phyloP scores from a whole-genome alignment of 257 asterid genomes.

The Paulownia fortunei region DNA sequence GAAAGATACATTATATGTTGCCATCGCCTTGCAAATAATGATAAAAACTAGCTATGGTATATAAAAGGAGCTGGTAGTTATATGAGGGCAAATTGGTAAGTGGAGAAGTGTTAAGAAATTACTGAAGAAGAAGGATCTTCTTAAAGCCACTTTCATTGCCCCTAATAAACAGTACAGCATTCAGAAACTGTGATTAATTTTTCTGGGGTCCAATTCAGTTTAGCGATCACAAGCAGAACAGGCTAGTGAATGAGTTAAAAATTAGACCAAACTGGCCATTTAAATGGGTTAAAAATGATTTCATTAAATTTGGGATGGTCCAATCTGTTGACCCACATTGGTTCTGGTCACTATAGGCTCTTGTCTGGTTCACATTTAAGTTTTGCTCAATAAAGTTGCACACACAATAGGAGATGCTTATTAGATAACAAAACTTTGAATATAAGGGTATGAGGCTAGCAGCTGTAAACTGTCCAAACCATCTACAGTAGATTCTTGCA shows the following conservation, averaged over 20 bases:
- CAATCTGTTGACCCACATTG: background rate
- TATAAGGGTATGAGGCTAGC: too few species aligned
- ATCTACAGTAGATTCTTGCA: background rate
- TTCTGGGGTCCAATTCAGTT: background rate
- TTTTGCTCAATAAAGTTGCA: background rate
- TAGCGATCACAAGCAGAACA: background rate
- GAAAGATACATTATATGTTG: background rate
- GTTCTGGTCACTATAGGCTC: background rate
- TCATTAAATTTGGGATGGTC: background rate
- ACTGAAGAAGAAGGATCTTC: background rate
- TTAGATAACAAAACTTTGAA: background rate
- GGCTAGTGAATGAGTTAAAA: background rate
- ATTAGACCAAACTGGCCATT: background rate
- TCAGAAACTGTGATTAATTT: background rate
- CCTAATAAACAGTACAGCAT: background rate
- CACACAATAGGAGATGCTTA: background rate
- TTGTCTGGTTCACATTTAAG: background rate
- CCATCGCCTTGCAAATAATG: slow-evolving; percentile 5
- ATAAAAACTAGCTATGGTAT: slow-evolving; percentile 8
- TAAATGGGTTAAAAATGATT: background rate
- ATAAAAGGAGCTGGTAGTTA: background rate
- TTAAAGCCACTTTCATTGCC: background rate
- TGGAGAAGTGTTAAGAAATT: background rate
- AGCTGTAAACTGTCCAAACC: too few species aligned
- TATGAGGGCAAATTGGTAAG: background rate